These are phyloP conservation scores for Hymenoscyphus scutula DNA, from an alignment of 2,329 filamentous ascomycete species.

Conservation along the genomic window DNA sequence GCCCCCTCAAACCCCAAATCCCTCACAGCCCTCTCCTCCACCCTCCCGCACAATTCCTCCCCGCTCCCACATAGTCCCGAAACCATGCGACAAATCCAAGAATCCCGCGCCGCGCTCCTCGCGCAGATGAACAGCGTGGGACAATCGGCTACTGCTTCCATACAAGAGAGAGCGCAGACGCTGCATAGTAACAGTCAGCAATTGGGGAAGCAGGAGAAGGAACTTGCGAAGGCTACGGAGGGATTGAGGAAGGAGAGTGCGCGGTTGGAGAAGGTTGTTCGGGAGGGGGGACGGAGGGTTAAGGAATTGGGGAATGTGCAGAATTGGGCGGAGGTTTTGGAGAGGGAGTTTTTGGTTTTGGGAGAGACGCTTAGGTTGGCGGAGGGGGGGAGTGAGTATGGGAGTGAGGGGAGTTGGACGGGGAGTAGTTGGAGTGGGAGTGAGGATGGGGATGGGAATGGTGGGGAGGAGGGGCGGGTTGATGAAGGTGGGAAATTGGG, in stretches of 20 bases:
- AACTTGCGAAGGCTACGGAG: slow-evolving; percentile 59
- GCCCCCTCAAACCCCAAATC: slow-evolving; percentile 7
- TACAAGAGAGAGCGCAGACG: slow-evolving; percentile 64
- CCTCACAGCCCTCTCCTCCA: slow-evolving; percentile 1
- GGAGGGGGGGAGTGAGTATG: slow-evolving; percentile 33
- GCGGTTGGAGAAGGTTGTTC: slow-evolving; percentile 61
- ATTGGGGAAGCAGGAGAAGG: slow-evolving; percentile 65
- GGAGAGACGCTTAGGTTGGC: slow-evolving; percentile 63
- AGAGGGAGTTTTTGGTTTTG: slow-evolving; percentile 61
- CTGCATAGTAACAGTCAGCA: slow-evolving; percentile 67
- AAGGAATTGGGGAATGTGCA: slow-evolving; percentile 81
- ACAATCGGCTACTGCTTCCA: slow-evolving; percentile 66
- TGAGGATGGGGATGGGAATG: slow-evolving; percentile 6
- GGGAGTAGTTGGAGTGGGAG: slow-evolving; percentile 20
- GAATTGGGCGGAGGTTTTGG: slow-evolving; percentile 84
- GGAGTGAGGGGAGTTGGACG: slow-evolving; percentile 37
- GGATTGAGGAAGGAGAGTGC: slow-evolving; percentile 62
- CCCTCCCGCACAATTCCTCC: slow-evolving; percentile 12
- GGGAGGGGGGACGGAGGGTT: slow-evolving; percentile 59
- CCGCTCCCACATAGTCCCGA: slow-evolving; percentile 27
- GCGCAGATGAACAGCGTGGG: slow-evolving; percentile 55
- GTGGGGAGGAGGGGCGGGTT: slow-evolving; percentile 9
- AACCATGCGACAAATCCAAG: slow-evolving; percentile 42
- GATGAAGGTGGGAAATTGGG: slow-evolving; percentile 5
- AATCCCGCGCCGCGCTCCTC: slow-evolving; percentile 58